Evolutionary conservation across 2,329 filamentous ascomycete genomes (phyloP).

Genomic region (Botrytis sinoallii): DNA sequence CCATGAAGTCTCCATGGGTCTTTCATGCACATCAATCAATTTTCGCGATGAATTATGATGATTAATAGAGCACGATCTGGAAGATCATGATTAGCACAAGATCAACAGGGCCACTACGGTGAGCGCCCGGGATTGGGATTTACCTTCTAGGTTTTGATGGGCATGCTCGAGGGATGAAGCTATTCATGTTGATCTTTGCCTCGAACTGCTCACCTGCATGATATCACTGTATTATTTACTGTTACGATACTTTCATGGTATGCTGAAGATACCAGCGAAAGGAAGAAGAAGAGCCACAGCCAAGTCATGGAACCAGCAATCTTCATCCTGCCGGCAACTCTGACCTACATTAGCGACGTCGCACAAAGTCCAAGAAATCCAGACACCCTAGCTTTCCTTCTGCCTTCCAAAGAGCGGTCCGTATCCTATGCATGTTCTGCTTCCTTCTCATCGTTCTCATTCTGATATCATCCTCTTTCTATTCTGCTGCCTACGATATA

Average conservation of each 20-base stretch:
- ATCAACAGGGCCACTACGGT: constrained; percentile 6
- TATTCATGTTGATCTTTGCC: constrained; percentile 8
- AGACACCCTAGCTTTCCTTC: not conserved
- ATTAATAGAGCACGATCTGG: constrained; percentile 6
- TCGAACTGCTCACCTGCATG: not conserved
- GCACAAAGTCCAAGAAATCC: constrained; percentile 7
- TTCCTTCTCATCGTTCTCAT: not conserved
- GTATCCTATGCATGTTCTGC: constrained; percentile 15
- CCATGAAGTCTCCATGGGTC: not conserved
- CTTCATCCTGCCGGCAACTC: constrained; percentile 9
- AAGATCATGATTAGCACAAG: not conserved
- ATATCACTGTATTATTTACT: not conserved
- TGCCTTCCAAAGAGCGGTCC: constrained; percentile 5
- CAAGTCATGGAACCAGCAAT: constrained; percentile 10
- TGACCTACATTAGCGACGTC: constrained; percentile 6
- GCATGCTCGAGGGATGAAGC: constrained; percentile 1
- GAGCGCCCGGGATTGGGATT: not conserved
- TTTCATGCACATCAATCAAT: constrained; percentile 13
- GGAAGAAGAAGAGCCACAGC: constrained; percentile 10
- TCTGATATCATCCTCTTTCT: constrained; percentile 3
- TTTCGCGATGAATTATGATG: not conserved
- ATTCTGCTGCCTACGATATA: constrained; percentile 14
- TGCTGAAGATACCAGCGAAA: constrained; percentile 6
- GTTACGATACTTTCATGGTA: not conserved
- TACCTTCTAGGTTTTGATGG: not conserved